phyloP scores from a whole-genome alignment of 306 rosid genomes.

The Castanea mollissima region DNA sequence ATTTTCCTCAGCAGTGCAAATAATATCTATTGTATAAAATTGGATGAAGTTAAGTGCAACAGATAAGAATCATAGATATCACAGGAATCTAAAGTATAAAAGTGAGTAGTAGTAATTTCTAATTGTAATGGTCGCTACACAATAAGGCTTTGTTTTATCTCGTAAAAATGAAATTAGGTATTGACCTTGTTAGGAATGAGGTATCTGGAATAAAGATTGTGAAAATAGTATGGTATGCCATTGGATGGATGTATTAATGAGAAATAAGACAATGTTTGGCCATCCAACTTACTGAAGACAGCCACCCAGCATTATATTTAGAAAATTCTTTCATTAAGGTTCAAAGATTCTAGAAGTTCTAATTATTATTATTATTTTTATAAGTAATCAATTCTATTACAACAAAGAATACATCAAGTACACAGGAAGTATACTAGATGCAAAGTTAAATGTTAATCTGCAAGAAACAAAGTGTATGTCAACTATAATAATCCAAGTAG shows the following conservation, averaged over 20 bases:
- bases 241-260: neutral
- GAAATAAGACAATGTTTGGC: neutral
- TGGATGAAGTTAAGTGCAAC: neutral
- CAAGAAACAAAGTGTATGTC: neutral
- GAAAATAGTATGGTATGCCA: neutral
- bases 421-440: too few relatives aligned
- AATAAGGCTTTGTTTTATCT: neutral
- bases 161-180: neutral
- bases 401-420: too few relatives aligned
- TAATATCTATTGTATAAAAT: neutral
- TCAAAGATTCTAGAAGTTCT: too few relatives aligned
- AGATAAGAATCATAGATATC: neutral
- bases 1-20: conserved; percentile 11
- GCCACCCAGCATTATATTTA: neutral
- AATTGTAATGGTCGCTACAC: neutral
- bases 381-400: too few relatives aligned
- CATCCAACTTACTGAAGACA: neutral
- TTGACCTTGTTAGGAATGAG: neutral
- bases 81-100: neutral
- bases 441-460: neutral
- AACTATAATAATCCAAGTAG: too few relatives aligned
- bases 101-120: neutral
- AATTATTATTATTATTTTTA: too few relatives aligned
- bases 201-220: neutral
- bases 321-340: too few relatives aligned